Evolutionary conservation across 352 stramenopile species (phyloP), one percentile per base, ranked within the genome.

Genomic region (Pythium phragmiticola): DNA sequence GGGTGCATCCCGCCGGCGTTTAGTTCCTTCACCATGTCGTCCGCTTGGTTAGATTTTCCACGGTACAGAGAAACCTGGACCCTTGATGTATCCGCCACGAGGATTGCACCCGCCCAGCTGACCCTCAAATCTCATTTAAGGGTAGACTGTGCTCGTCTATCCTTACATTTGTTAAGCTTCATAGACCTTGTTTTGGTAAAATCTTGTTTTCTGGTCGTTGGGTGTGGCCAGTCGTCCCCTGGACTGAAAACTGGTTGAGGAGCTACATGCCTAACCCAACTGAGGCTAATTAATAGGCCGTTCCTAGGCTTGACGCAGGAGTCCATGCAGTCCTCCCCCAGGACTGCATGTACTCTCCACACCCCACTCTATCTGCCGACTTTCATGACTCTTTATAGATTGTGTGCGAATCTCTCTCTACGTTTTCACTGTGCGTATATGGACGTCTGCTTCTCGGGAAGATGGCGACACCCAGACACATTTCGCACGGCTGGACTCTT

Each of bases 71-170:
- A 6, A 30, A 23, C 39, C 54, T 60, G 54, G 54, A 60, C 54
- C 42, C 54, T 60, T 52, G 21, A 14, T 42, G 54, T 46, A 60
- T 60, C 54, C 54, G 54, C 54, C 54, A 60, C 41, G 19, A 42
- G 41, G 12, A 19, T 34, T 36, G 23, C 23, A 41, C 36, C 39
- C 41, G 28, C 26, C 54, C 54, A 60, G 21, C 41, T 52, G 36
- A 21, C 0, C 36, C 28, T 26, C 4, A n/a, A 45, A 57, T 34
- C 12, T 28, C 26, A 60, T 9, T 50, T 50, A 21, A 59, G 5
- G 52, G 52, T 49, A 23, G 12, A 2, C 39, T 37, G 5, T 6
- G 7, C 2, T 17, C 3, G n/a, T 8, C 37, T 19, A 54, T 14
- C 23, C 28, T 3, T 21, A 23, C 26, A 33, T 21, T 11, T 36